These are phyloP conservation scores for Ganoderma leucocontextum DNA, from an alignment of 1,284 basidiomycete species.

Conservation along the genomic window DNA sequence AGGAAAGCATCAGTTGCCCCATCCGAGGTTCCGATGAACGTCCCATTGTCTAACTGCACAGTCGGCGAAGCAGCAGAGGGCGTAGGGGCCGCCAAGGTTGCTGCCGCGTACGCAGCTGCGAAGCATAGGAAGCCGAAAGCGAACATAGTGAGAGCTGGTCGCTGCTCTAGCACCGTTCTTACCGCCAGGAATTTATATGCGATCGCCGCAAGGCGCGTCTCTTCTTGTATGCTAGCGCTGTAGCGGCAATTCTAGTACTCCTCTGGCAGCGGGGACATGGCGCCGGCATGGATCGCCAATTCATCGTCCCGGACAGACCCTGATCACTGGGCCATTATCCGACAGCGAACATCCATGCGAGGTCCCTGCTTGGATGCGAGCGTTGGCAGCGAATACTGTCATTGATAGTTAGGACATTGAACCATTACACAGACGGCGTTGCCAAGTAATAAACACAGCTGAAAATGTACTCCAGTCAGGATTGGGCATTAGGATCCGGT, in stretches of 20 bases:
- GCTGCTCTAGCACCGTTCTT: background rate
- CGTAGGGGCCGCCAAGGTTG: background rate
- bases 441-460: background rate
- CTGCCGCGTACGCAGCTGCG: background rate
- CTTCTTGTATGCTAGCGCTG: too few relatives aligned
- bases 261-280: background rate
- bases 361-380: background rate
- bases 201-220: background rate
- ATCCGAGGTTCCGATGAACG: constrained; percentile 30
- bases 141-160: background rate
- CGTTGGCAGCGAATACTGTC: background rate
- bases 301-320: background rate
- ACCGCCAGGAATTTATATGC: background rate
- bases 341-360: background rate
- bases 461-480: background rate
- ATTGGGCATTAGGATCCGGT: background rate
- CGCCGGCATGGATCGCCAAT: background rate
- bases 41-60: constrained; percentile 34
- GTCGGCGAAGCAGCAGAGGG: constrained; percentile 22
- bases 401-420: background rate
- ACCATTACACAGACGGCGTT: background rate
- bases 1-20: constrained; percentile 36
- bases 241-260: background rate
- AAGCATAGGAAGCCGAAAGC: background rate
- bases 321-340: background rate